Conservation (phyloP, 2,329 filamentous ascomycete genomes). For the Lachnellula occidentalis region DNA sequence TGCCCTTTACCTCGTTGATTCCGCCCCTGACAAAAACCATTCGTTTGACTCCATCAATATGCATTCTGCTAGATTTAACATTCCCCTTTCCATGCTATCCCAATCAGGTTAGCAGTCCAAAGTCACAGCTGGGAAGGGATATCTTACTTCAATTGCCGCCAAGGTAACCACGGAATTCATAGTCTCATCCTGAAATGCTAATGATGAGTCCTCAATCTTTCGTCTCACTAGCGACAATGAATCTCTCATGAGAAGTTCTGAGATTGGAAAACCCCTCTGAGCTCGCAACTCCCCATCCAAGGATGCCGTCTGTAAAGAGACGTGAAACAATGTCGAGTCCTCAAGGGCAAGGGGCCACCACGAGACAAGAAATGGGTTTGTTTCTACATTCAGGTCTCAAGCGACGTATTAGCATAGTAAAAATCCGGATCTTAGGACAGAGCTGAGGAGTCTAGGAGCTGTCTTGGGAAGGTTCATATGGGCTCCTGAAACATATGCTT, state of each 20-base stretch:
- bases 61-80: slow-evolving; percentile 14
- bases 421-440: no score
- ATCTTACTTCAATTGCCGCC: slow-evolving; percentile 50
- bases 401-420: no score
- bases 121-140: slow-evolving; percentile 35
- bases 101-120: slow-evolving; percentile 36
- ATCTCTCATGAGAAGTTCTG: slow-evolving; percentile 52
- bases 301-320: slow-evolving; percentile 53
- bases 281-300: slow-evolving; percentile 49
- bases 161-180: slow-evolving; percentile 53
- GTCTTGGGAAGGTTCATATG: no score
- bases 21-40: slow-evolving; percentile 22
- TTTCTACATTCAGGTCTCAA: slow-evolving; percentile 44
- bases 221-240: slow-evolving; percentile 47
- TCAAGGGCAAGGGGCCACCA: slow-evolving; percentile 55
- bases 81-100: slow-evolving; percentile 21
- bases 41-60: slow-evolving; percentile 20
- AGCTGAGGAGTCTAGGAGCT: no score
- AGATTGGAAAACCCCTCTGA: slow-evolving; percentile 47
- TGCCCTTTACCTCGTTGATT: slow-evolving; percentile 12
- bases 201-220: slow-evolving; percentile 41
- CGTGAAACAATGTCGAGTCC: slow-evolving; percentile 53
- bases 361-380: slow-evolving; percentile 53
- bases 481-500: no score
- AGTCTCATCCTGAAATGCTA: slow-evolving; percentile 49